A percentile compares a stretch with the other conserved stretches of the same genome.
Evolutionary conservation across 805 yeast genomes (phyloP).

Genomic region (Brettanomyces sp.): DNA sequence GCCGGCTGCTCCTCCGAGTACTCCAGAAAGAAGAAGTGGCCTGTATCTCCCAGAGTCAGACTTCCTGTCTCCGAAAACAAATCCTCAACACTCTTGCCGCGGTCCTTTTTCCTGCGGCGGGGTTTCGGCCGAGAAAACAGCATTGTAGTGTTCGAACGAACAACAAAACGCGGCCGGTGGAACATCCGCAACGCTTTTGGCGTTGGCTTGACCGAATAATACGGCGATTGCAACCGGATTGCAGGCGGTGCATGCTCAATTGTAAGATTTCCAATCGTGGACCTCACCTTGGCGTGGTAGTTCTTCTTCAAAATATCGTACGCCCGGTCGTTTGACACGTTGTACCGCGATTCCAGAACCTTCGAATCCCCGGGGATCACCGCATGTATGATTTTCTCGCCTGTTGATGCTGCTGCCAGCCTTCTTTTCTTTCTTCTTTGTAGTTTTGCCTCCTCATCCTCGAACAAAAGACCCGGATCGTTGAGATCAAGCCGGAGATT

Average conservation of each 20-base stretch:
- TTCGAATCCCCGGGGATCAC: constrained; percentile 46
- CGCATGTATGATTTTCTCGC: constrained; percentile 39
- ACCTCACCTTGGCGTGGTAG: constrained; percentile 84
- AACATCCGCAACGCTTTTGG: constrained; percentile 63
- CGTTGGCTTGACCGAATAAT: constrained; percentile 68
- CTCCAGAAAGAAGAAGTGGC: constrained; percentile 69
- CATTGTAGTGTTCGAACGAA: constrained; percentile 70
- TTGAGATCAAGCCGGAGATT: constrained; percentile 67
- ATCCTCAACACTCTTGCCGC: constrained; percentile 72
- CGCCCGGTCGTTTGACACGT: constrained; percentile 80
- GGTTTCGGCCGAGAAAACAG: constrained; percentile 65
- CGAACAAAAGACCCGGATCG: constrained; percentile 71
- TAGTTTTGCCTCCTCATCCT: constrained; percentile 28
- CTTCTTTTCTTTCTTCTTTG: constrained; percentile 9
- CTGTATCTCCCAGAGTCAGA: constrained; percentile 76
- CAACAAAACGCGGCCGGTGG: constrained; percentile 70
- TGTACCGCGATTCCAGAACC: constrained; percentile 51
- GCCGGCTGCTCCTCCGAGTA: constrained; percentile 85
- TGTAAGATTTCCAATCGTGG: constrained; percentile 81
- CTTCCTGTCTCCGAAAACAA: constrained; percentile 64
- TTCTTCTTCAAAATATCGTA: constrained; percentile 77
- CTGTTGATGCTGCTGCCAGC: constrained; percentile 40
- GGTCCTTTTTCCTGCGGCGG: constrained; percentile 83
- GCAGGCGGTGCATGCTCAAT: constrained; percentile 94
- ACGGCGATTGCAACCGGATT: constrained; percentile 77